These are phyloP conservation scores for Yarrowia osloensis DNA, from an alignment of 805 yeast genomes.

Conservation along the genomic window DNA sequence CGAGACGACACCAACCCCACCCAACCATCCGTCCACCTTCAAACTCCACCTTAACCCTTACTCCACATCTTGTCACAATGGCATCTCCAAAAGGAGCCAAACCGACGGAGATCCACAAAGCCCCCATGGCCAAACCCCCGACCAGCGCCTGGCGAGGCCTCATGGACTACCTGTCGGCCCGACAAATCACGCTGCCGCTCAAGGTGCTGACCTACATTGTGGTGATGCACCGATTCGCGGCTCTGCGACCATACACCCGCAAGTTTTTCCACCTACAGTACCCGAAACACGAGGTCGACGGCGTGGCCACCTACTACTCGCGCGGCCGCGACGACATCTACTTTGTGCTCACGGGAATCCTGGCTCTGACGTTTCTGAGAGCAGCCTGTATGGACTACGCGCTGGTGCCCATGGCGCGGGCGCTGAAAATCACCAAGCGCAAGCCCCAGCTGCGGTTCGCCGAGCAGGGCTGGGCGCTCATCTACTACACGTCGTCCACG, in stretches of 20 bases:
- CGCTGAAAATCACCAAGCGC: constrained; percentile 47
- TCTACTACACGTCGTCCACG: constrained; percentile 61
- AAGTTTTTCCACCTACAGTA: constrained; percentile 51
- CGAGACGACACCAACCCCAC: too few relatives aligned
- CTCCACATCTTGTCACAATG: neutral
- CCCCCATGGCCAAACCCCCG: neutral
- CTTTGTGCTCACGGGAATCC: constrained; percentile 54
- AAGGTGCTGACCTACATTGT: constrained; percentile 36
- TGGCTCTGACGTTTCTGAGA: constrained; percentile 60
- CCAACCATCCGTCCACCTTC: too few relatives aligned
- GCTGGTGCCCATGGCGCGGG: constrained; percentile 58
- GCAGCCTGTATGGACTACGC: constrained; percentile 59
- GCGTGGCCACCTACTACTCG: constrained; percentile 29
- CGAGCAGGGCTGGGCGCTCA: constrained; percentile 80
- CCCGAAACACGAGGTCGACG: constrained; percentile 34
- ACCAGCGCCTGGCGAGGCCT: constrained; percentile 6
- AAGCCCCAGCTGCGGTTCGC: constrained; percentile 70
- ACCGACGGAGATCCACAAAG: neutral
- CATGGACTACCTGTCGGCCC: constrained; percentile 19
- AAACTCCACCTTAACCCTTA: neutral
- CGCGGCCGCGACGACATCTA: constrained; percentile 36
- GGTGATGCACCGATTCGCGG: constrained; percentile 39
- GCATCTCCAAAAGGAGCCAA: neutral
- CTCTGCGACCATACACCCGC: constrained; percentile 39
- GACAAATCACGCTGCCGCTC: constrained; percentile 22